phyloP scores from a whole-genome alignment of 306 rosid genomes.

The Gleditsia sinensis region DNA sequence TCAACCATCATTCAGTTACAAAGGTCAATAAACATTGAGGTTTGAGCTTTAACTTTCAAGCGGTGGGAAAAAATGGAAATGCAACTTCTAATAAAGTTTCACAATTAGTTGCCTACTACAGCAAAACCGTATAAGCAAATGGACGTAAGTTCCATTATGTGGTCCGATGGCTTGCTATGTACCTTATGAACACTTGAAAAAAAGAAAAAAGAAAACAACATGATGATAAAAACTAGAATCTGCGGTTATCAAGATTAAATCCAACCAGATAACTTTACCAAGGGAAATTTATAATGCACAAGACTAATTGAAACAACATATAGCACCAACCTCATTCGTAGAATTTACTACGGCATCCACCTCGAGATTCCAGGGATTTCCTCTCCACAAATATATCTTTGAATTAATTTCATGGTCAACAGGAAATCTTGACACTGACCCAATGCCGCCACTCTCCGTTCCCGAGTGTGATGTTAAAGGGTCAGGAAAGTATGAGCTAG shows the following conservation, averaged over 20 bases:
- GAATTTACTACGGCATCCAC: slow-evolving; percentile 99
- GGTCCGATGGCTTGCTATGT: not conserved
- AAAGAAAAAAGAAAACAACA: not conserved
- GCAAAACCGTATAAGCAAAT: slow-evolving; percentile 15
- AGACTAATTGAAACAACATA: not conserved
- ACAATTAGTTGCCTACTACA: not conserved
- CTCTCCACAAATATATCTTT: slow-evolving; percentile 94
- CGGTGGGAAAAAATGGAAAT: not conserved
- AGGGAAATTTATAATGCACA: not conserved
- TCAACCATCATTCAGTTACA: not conserved
- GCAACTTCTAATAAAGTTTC: not conserved
- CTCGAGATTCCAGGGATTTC: slow-evolving; percentile 96
- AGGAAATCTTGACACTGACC: slow-evolving; percentile 76
- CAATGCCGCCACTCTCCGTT: slow-evolving; percentile 45
- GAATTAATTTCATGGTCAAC: slow-evolving; percentile 80
- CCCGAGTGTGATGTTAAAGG: slow-evolving; percentile 71
- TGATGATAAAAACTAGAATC: not conserved
- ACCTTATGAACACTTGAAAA: not conserved
- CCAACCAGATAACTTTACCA: not conserved
- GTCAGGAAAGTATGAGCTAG: slow-evolving; percentile 71
- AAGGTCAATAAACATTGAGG: not conserved
- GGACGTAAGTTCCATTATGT: not conserved
- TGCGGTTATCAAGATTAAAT: not conserved
- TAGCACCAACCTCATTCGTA: slow-evolving; percentile 62
- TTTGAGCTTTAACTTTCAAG: slow-evolving; percentile 1